phyloP scores from a whole-genome alignment of 495 filamentous ascomycete genomes.

The Xylaria bambusicola region DNA sequence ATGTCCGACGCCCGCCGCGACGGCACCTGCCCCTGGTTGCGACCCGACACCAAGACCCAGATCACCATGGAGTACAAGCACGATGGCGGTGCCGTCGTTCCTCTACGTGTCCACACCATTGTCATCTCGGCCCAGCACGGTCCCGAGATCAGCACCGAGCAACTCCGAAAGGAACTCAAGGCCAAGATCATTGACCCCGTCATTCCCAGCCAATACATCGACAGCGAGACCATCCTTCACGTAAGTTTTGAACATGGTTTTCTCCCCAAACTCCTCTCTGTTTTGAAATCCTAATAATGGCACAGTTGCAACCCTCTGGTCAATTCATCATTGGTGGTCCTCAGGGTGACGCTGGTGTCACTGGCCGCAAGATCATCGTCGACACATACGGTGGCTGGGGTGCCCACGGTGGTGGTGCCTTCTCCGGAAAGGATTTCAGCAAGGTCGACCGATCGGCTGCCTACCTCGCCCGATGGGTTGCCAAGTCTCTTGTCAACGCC shows the following conservation, averaged over 20 bases:
- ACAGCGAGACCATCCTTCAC: constrained; percentile 92
- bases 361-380: constrained; percentile 99
- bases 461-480: constrained; percentile 97
- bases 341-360: constrained; percentile 98
- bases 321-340: constrained; percentile 99
- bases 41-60: constrained; percentile 99
- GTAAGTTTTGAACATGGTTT: no score
- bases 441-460: constrained; percentile 99
- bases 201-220: constrained; percentile 88
- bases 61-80: constrained; percentile 98
- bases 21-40: constrained; percentile 87
- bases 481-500: constrained; percentile 92
- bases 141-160: constrained; percentile 84
- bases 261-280: not conserved
- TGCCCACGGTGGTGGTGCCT: constrained; percentile 98
- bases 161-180: constrained; percentile 90
- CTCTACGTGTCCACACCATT: constrained; percentile 90
- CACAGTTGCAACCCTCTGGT: constrained; percentile 90
- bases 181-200: constrained; percentile 96
- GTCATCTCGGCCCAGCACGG: constrained; percentile 96
- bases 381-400: constrained; percentile 99
- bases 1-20: constrained; percentile 87
- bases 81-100: constrained; percentile 91
- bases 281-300: constrained; percentile 1
- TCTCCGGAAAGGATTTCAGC: constrained; percentile 99